Conservation (phyloP, 2,329 filamentous ascomycete species). For the Nemania bipapillata region DNA sequence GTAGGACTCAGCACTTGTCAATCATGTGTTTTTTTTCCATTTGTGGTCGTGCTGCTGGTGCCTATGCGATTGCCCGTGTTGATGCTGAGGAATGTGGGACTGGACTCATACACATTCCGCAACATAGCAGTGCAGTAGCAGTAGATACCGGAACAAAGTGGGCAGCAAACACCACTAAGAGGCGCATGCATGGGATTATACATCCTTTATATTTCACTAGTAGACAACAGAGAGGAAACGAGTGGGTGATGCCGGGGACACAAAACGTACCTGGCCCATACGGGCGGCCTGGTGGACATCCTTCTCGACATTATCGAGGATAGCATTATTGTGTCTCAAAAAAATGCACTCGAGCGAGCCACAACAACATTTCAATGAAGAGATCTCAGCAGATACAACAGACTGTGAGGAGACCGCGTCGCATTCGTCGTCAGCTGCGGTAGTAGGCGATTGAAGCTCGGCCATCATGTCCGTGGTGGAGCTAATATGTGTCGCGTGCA, state of each 20-base stretch:
- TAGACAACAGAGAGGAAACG: not conserved
- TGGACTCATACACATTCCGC: constrained; percentile 24
- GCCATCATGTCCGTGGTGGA: constrained; percentile 32
- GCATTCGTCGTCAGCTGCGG: constrained; percentile 25
- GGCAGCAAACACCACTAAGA: not conserved
- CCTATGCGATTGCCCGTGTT: constrained; percentile 15
- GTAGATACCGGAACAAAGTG: not conserved
- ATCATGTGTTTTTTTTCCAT: not conserved
- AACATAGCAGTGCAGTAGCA: not conserved
- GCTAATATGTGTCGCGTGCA: constrained; percentile 15
- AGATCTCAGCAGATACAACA: constrained; percentile 43
- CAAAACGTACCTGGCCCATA: constrained; percentile 84
- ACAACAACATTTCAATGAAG: constrained; percentile 79
- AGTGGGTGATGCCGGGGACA: not conserved
- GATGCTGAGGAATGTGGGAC: constrained; percentile 43
- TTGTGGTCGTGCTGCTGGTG: not conserved
- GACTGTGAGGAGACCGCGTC: constrained; percentile 26
- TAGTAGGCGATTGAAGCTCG: constrained; percentile 24
- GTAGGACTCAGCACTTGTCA: constrained; percentile 42
- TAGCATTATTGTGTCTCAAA: constrained; percentile 80
- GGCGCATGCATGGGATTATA: not conserved
- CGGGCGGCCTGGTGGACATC: constrained; percentile 87
- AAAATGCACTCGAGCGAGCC: constrained; percentile 81
- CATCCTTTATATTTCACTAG: not conserved
- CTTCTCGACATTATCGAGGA: constrained; percentile 83